These are phyloP conservation scores for Aspergillus sparsus DNA, from an alignment of 495 filamentous ascomycete genomes.

Conservation along the genomic window DNA sequence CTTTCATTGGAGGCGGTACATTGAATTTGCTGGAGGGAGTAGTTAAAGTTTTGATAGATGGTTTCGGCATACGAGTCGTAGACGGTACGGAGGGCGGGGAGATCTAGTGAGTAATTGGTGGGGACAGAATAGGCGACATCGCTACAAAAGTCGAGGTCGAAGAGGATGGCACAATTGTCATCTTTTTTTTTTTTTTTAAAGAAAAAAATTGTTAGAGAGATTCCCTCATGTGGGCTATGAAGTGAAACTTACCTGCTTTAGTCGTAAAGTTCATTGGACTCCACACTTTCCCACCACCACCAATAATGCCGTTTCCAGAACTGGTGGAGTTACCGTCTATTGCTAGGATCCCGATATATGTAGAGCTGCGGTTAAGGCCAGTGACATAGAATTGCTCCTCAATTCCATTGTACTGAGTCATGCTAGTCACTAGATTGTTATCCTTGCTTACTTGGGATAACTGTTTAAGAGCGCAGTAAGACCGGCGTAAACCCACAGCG, in stretches of 20 bases:
- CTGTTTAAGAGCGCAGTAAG: conserved; percentile 69
- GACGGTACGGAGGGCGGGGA: conserved; percentile 54
- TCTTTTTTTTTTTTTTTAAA: conserved; percentile 34
- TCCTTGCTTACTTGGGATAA: conserved; percentile 62
- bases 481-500: conserved; percentile 67
- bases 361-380: conserved; percentile 66
- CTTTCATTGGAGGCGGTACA: conserved; percentile 72
- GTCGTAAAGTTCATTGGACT: conserved; percentile 67
- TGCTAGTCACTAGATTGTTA: conserved; percentile 57
- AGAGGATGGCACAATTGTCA: conserved; percentile 79
- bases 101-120: conserved; percentile 57
- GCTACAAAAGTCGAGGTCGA: conserved; percentile 79
- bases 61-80: conserved; percentile 67
- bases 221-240: conserved; percentile 24
- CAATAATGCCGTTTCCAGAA: conserved; percentile 51
- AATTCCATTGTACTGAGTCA: conserved; percentile 66
- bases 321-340: conserved; percentile 57
- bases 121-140: conserved; percentile 90
- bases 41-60: conserved; percentile 73
- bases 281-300: conserved; percentile 74
- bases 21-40: conserved; percentile 78
- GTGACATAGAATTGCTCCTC: conserved; percentile 85
- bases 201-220: conserved; percentile 17
- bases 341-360: conserved; percentile 71
- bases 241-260: conserved; percentile 63